Evolutionary conservation across 768 basidiomycete genomes (phyloP), one percentile per base, ranked within the genome.

Genomic region (Rhizopogon roseolus): DNA sequence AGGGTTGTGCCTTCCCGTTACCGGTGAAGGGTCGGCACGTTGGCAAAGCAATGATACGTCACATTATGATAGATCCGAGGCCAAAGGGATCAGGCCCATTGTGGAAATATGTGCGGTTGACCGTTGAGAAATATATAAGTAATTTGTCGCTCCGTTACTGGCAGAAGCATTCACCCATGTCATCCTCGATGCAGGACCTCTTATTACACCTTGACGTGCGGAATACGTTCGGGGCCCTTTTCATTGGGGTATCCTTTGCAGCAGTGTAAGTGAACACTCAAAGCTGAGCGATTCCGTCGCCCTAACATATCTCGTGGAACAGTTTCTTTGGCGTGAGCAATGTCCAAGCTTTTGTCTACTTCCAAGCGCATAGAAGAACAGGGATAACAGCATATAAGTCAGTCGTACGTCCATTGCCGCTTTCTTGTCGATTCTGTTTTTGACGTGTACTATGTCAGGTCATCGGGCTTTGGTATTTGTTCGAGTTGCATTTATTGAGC

Each of bases 381-480:
- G 46, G 29, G 32, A 25, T 5, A 1, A 16, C 9, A 16, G 17
- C 25, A 1, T 36, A 48, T 25, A 48, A 48, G 16, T 14, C 17
- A 1, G 19, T 16, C 16, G 46, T 48, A 48, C 22, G 46, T 48
- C 16, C 13, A n/a, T 11, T 11, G 9, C 14, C 16, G 3, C 14
- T 5, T 36, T 36, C 14, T 48, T 22, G 5, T 25, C 13, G 6
- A 14, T n/a, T 36, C 8, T 5, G 5, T 1, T 48, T 9, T 25
- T 6, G 22, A 48, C 2, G 22, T 3, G 22, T 3, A 3, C 13
- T 16, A 36, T 36, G 10, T 49, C 29, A 57, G 56, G 34, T 57
- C 25, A 44, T 36, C 54, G 50, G 37, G 25, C 44, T 57, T 13
- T 57, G 56, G 56, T 57, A 38, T 13, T 13, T 11, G 34, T 36